Evolutionary conservation across 2,329 filamentous ascomycete genomes (phyloP).

Genomic region (Claviceps sorghi): DNA sequence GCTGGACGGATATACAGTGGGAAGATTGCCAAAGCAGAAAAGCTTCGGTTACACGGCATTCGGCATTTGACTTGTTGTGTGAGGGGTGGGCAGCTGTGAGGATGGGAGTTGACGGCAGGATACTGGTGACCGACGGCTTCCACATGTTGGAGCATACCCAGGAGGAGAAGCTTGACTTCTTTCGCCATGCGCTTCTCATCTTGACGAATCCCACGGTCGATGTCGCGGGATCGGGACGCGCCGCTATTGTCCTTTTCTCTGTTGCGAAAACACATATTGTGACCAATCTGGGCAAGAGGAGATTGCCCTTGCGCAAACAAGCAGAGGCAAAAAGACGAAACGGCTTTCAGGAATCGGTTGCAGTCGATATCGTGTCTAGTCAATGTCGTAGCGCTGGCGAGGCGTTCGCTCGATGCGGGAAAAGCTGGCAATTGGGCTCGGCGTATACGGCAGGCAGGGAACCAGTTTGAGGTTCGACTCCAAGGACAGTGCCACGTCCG

Average conservation of each 20-base stretch:
- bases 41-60: slow-evolving; percentile 3
- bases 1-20: background rate
- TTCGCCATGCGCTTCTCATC: slow-evolving; percentile 78
- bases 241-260: slow-evolving; percentile 33
- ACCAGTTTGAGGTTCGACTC: background rate
- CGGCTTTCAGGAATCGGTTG: background rate
- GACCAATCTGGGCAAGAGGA: background rate
- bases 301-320: background rate
- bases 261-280: slow-evolving; percentile 49
- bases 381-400: background rate
- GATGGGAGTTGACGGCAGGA: background rate
- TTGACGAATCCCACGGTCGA: slow-evolving; percentile 70
- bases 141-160: slow-evolving; percentile 44
- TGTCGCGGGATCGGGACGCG: slow-evolving; percentile 50
- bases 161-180: slow-evolving; percentile 84
- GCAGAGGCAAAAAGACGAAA: background rate
- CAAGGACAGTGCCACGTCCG: background rate
- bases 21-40: background rate
- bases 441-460: background rate
- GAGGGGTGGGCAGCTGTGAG: background rate
- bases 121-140: background rate
- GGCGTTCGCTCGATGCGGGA: background rate
- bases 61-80: background rate
- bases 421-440: background rate
- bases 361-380: background rate